phyloP scores from a whole-genome alignment of 805 yeast genomes.

The Blastobotrys americana region DNA sequence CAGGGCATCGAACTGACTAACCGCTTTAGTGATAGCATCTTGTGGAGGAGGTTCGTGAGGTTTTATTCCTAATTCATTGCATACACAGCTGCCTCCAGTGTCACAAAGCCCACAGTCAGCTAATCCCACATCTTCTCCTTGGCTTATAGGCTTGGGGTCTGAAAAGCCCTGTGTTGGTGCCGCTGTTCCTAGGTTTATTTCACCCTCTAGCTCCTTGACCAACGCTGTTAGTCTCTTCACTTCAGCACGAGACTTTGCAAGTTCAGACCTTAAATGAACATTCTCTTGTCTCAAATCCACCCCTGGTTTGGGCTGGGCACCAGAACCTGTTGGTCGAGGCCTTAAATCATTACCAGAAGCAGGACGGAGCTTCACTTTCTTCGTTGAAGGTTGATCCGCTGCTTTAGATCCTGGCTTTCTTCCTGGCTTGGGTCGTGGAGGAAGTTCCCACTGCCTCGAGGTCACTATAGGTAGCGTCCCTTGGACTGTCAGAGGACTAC shows the following conservation, averaged over 20 bases:
- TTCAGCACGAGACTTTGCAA: slow-evolving; percentile 12
- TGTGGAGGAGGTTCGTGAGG: slow-evolving; percentile 19
- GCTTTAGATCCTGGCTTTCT: slow-evolving; percentile 13
- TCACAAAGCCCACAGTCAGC: slow-evolving; percentile 31
- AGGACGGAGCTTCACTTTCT: slow-evolving; percentile 8
- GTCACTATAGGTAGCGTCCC: no score
- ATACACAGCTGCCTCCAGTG: slow-evolving; percentile 28
- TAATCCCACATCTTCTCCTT: slow-evolving; percentile 1
- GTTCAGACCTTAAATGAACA: slow-evolving; percentile 3
- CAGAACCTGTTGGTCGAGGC: slow-evolving; percentile 2
- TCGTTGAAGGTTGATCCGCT: slow-evolving; percentile 8
- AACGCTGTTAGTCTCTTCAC: slow-evolving; percentile 27
- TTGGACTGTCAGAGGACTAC: no score
- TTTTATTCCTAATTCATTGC: slow-evolving; percentile 29
- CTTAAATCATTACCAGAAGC: neutral
- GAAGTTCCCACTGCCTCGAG: slow-evolving; percentile 63
- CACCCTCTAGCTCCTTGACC: slow-evolving; percentile 21
- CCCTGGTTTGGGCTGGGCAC: slow-evolving; percentile 2
- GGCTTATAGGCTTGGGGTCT: slow-evolving; percentile 1
- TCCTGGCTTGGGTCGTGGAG: slow-evolving; percentile 70
- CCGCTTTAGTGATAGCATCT: slow-evolving; percentile 2
- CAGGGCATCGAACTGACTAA: slow-evolving; percentile 26
- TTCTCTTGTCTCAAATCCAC: slow-evolving; percentile 5
- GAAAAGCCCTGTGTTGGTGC: neutral
- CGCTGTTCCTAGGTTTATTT: neutral